phyloP scores from a whole-genome alignment of 1,139 yeast genomes.

The Pneumocystis carinii region DNA sequence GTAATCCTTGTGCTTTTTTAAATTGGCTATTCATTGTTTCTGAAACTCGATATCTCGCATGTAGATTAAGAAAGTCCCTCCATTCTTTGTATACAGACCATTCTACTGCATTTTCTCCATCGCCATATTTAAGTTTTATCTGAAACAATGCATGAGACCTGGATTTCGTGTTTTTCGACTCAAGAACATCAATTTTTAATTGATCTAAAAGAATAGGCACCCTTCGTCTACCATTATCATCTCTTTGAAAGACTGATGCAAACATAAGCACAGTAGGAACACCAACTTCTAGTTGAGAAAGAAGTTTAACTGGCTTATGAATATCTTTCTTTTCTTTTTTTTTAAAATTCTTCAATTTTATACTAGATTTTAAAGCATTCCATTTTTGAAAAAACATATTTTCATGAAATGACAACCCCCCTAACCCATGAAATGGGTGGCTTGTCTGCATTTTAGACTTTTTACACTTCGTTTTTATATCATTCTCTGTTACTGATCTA shows the following conservation, averaged over 20 bases:
- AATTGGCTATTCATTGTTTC: slow-evolving; percentile 25
- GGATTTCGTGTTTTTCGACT: slow-evolving; percentile 22
- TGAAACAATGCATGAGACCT: neutral
- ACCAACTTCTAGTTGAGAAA: slow-evolving; percentile 54
- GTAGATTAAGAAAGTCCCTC: slow-evolving; percentile 55
- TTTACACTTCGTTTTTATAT: neutral
- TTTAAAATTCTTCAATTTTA: slow-evolving; percentile 16
- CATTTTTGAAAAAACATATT: neutral
- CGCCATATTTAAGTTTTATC: neutral
- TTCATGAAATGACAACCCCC: neutral
- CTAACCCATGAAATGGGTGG: neutral
- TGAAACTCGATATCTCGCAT: slow-evolving; percentile 47
- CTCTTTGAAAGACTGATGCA: slow-evolving; percentile 60
- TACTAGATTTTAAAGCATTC: neutral
- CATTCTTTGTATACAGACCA: slow-evolving; percentile 71
- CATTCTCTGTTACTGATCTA: neutral
- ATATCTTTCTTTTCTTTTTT: slow-evolving; percentile 18
- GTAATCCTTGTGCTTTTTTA: slow-evolving; percentile 16
- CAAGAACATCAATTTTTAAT: slow-evolving; percentile 50
- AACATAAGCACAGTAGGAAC: slow-evolving; percentile 65
- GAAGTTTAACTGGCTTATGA: slow-evolving; percentile 41
- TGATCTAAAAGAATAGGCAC: slow-evolving; percentile 74
- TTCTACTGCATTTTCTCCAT: slow-evolving; percentile 31
- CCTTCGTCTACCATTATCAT: slow-evolving; percentile 55
- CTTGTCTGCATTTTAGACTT: neutral